Evolutionary conservation across 2,329 filamentous ascomycete genomes (phyloP).

Genomic region (Arthrobotrys musiformis): DNA sequence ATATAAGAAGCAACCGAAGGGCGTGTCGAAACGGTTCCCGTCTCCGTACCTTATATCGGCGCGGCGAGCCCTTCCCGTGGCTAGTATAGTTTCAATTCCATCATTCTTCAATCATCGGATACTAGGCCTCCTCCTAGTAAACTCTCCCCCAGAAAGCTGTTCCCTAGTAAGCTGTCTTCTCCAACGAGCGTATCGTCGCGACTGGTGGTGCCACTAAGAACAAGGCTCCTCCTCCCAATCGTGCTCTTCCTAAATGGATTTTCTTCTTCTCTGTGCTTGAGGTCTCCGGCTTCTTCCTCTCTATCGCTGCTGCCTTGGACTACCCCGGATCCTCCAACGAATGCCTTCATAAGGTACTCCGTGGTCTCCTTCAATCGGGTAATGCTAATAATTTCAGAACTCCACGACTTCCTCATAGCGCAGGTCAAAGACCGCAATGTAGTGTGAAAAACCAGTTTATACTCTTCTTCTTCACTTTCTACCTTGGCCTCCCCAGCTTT

Average conservation of each 20-base stretch:
- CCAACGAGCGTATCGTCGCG: conserved; percentile 36
- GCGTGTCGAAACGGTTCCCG: neutral
- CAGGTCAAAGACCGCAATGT: conserved; percentile 27
- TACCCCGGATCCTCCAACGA: conserved; percentile 37
- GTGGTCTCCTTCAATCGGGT: conserved; percentile 37
- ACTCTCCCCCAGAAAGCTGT: neutral
- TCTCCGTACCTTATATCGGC: neutral
- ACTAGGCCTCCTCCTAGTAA: conserved; percentile 14
- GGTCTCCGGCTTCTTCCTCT: conserved; percentile 24
- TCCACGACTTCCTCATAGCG: conserved; percentile 45
- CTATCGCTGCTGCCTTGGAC: conserved; percentile 38
- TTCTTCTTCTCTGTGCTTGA: conserved; percentile 35
- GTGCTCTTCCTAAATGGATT: conserved; percentile 34
- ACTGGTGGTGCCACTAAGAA: neutral
- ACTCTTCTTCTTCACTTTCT: conserved; percentile 46
- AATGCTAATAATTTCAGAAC: conserved; percentile 29
- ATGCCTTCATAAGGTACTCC: conserved; percentile 51
- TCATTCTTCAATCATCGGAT: neutral
- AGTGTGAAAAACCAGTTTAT: conserved; percentile 37
- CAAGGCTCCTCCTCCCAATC: conserved; percentile 10
- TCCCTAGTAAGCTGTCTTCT: conserved; percentile 18
- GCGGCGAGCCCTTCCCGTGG: neutral
- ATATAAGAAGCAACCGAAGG: neutral
- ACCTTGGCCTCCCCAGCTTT: conserved; percentile 33
- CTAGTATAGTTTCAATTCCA: neutral